Evolutionary conservation across 2,329 filamentous ascomycete genomes (phyloP), one percentile per base, ranked within the genome.

Genomic region (Xylaria multiplex): DNA sequence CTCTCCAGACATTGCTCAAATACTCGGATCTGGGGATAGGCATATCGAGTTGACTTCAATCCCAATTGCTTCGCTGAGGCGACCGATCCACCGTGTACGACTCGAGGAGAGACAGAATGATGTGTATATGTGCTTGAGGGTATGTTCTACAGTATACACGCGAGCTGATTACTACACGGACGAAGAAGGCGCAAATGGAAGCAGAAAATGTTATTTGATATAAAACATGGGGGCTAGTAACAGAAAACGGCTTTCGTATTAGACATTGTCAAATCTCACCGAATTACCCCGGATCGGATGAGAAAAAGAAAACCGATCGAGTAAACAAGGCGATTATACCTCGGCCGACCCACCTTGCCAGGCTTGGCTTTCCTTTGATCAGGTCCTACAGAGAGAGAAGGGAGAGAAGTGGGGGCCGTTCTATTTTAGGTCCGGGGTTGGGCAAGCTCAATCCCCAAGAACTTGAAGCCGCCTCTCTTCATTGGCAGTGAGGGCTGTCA

Each of bases 1-100:
- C 91, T 72, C 86, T 90, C 93, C 94, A 97, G 73, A 93, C 88
- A 65, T 89, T 85, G 79, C 92, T 96, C 71, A 97, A 78, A 75
- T 93, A 97, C 67, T 92, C 85, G 59, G 89, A 90, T 72, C 89
- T 89, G 7, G 90, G 86, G 57, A 93, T 78, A 37, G 90, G 80
- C 91, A 93, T 94, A 50, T 68, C 82, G 66, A n/a, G 45, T 58
- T 43, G 35, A 14, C 37, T 14, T 27, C 19, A 5, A 27, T 27
- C 27, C 2, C 14, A 27, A 27, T 42, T 58, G 59, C 45, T 49
- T 49, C 19, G 45, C 52, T 65, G 30, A 19, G 14, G 14, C 13
- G 16, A 22, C 24, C 8, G 59, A 55, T 42, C 46, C 40, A 52
- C 40, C 27, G 35, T 57, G 65, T 68, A 43, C 46, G 45, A 59